Evolutionary conservation across 179 eudicot genomes (phyloP).

Genomic region (Beta macrorhiza): DNA sequence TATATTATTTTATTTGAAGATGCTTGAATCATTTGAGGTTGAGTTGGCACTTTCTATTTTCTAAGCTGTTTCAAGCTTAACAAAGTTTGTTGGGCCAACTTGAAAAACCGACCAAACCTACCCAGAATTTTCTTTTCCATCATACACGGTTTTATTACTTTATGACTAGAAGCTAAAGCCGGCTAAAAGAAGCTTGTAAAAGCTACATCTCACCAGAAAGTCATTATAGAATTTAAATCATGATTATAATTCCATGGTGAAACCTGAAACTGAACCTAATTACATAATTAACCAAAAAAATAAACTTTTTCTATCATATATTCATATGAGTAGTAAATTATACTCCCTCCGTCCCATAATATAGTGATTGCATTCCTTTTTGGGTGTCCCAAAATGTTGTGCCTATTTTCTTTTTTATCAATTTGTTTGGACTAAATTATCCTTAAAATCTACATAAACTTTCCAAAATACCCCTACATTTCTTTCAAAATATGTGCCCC

Average conservation of each 20-base stretch:
- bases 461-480: too few species aligned
- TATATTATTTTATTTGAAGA: neutral
- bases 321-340: too few species aligned
- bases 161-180: neutral
- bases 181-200: neutral
- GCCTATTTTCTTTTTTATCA: too few species aligned
- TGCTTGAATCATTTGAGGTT: neutral
- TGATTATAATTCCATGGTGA: neutral
- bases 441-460: too few species aligned
- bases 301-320: too few species aligned
- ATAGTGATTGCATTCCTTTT: too few species aligned
- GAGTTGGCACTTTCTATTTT: neutral
- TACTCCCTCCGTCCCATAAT: neutral
- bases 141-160: neutral
- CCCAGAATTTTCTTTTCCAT: neutral
- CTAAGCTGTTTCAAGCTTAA: neutral
- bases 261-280: neutral
- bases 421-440: too few species aligned
- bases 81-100: neutral
- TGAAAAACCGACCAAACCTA: conserved; percentile 2
- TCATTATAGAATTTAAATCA: neutral
- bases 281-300: too few species aligned
- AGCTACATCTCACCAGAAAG: neutral
- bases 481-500: too few species aligned
- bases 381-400: too few species aligned